Conservation (phyloP, 2,329 filamentous ascomycete genomes). For the Beauveria scarabaeidicola region DNA sequence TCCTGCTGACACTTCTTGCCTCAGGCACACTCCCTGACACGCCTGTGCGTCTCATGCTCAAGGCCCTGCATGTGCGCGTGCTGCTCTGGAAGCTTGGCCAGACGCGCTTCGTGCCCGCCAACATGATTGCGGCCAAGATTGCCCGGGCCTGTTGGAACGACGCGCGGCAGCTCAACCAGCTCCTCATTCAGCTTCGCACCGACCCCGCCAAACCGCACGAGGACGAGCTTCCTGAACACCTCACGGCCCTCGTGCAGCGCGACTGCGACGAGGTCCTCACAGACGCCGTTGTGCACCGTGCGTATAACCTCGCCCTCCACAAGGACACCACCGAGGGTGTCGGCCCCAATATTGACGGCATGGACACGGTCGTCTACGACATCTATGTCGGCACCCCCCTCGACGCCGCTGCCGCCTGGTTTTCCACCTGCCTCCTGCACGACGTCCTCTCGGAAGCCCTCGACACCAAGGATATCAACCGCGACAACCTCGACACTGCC, state of each 20-base stretch:
- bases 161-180: constrained; percentile 56
- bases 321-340: constrained; percentile 61
- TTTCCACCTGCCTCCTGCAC: constrained; percentile 67
- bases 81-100: constrained; percentile 72
- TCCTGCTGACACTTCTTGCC: constrained; percentile 78
- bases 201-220: constrained; percentile 39
- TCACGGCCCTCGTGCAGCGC: constrained; percentile 65
- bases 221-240: constrained; percentile 61
- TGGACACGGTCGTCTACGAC: constrained; percentile 80
- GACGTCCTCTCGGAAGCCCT: constrained; percentile 58
- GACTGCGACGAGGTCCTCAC: constrained; percentile 78
- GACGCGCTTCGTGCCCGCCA: constrained; percentile 55
- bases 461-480: constrained; percentile 20
- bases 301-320: constrained; percentile 87
- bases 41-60: constrained; percentile 77
- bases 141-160: constrained; percentile 74
- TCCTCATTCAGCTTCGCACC: constrained; percentile 36
- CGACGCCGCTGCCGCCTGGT: constrained; percentile 88
- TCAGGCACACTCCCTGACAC: constrained; percentile 81
- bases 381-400: constrained; percentile 76
- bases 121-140: constrained; percentile 62
- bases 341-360: constrained; percentile 55
- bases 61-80: constrained; percentile 84
- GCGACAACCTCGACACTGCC: constrained; percentile 55
- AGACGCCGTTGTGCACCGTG: constrained; percentile 69